These are phyloP conservation scores for Maudiozyma serrabonitensis DNA, from an alignment of 805 yeast genomes.

Conservation along the genomic window DNA sequence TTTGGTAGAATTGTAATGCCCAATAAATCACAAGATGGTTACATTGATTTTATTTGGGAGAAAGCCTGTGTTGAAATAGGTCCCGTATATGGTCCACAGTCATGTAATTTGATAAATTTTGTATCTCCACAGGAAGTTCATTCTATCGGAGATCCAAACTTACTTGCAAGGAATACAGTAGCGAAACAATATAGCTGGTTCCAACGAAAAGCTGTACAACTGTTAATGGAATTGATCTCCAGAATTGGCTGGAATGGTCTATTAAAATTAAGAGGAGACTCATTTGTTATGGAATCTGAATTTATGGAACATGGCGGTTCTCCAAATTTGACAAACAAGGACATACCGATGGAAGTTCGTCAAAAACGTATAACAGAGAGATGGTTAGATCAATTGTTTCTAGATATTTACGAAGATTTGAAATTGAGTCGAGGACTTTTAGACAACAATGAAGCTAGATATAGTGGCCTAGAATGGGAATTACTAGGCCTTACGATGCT, in stretches of 20 bases:
- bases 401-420: constrained; percentile 29
- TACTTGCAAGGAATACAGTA: constrained; percentile 23
- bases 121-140: constrained; percentile 24
- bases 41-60: constrained; percentile 19
- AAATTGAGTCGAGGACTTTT: constrained; percentile 23
- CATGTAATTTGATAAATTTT: constrained; percentile 22
- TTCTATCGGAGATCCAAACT: constrained; percentile 17
- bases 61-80: constrained; percentile 20
- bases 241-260: constrained; percentile 77
- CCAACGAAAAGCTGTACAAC: constrained; percentile 45
- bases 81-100: constrained; percentile 27
- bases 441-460: constrained; percentile 30
- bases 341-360: constrained; percentile 15
- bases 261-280: constrained; percentile 51
- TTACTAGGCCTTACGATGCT: constrained; percentile 49
- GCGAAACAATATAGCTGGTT: constrained; percentile 23
- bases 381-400: constrained; percentile 28
- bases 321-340: constrained; percentile 4
- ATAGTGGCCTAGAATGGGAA: constrained; percentile 69
- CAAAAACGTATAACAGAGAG: constrained; percentile 26
- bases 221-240: constrained; percentile 59
- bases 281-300: constrained; percentile 77
- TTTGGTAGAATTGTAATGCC: constrained; percentile 28
- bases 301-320: constrained; percentile 22
- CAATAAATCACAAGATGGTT: constrained; percentile 17